Base-by-base conservation (phyloP, 768 basidiomycete genomes). In the Pisolithus orientalis region DNA sequence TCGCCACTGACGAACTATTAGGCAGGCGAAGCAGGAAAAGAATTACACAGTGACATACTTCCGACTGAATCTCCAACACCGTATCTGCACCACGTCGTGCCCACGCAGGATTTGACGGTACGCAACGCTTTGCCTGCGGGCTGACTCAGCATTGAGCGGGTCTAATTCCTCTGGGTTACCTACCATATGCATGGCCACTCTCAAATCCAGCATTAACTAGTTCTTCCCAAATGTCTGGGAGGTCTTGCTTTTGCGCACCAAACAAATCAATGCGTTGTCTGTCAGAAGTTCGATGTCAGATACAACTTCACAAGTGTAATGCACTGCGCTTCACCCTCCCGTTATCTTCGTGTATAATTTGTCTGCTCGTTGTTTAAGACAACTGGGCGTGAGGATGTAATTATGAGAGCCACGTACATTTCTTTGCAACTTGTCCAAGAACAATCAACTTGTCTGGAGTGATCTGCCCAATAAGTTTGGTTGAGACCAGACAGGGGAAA, bases 81-180 rank as follows among this genome's bases (percentile, higher is more conserved):
- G 57, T 80, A 88, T 11, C 84, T 78, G 58, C 83, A 85, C 83
- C 78, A 84, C 13, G 72, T 78, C 1, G 80, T 80, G n/a, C 85
- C 85, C 44, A 90, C 86, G 59, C 87, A 88, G 0, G 79, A 81
- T 67, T 90, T 88, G 47, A 90, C 85, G 0, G 85, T 86, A n/a
- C 86, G 73, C 37, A 88, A 67, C 9, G 78, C 73, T 54, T 73
- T 73, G n/a, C 69, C 69, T 69, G 39, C 14, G 28, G 37, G 32
- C 28, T 45, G 43, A 29, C 31, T 9, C 28, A 50, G 16, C 9
- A 39, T 28, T 5, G 28, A 6, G 32, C 37, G 10, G 42, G 8
- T 39, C 39, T 8, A 47, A 27, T 17, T 2, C 11, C 5, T 21
- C 6, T 31, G 17, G 17, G 29, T 39, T 13, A 37, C 59, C 80